Evolutionary conservation across 495 filamentous ascomycete genomes (phyloP), one percentile per base, ranked within the genome.

Genomic region (Pyronema domesticum): DNA sequence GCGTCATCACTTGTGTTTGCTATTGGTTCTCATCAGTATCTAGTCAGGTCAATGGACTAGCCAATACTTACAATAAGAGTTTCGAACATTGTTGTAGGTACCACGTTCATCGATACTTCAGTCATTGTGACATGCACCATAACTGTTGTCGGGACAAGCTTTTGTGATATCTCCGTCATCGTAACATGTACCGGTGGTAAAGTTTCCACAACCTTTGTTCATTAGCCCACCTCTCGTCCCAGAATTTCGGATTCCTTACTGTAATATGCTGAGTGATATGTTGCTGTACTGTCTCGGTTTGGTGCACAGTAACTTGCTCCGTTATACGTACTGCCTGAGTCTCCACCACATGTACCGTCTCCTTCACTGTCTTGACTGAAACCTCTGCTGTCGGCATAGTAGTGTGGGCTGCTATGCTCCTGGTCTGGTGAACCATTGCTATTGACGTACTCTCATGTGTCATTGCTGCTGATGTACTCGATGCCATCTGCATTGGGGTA

Each of bases 1-100:
- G 61, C 3, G 60, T 62, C 19, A 62, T 45, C 19, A 62, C 59
- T 36, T 39, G 45, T 11, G 59, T 62, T 23, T 64, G 48, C 61
- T 62, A 30, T 14, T 30, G 1, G 5, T 30, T 30, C 2, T 30
- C 5, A 18, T 18, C 13, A 42, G 30, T 57, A 45, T 55, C 42
- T 36, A 48, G 49, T 63, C 58, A 63, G 33, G 35, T 52, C 0
- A 6, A 46, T 30, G 13, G n/a, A 11, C 19, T 37, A 37, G 30
- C 5, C 23, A 5, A 30, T 30, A 30, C 23, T 30, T 30, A 30
- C 23, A 30, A 30, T 5, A 46, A 58, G 23, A 14, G 60, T 63
- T 54, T 60, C 48, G 33, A 61, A 46, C 47, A 62, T 43, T 9
- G 60, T 62, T 34, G 52, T 61, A n/a, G 60, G 60, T 17, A 62